Evolutionary conservation across 2,329 filamentous ascomycete species (phyloP), one percentile per base, ranked within the genome.

Genomic region (Huntiella omanensis): DNA sequence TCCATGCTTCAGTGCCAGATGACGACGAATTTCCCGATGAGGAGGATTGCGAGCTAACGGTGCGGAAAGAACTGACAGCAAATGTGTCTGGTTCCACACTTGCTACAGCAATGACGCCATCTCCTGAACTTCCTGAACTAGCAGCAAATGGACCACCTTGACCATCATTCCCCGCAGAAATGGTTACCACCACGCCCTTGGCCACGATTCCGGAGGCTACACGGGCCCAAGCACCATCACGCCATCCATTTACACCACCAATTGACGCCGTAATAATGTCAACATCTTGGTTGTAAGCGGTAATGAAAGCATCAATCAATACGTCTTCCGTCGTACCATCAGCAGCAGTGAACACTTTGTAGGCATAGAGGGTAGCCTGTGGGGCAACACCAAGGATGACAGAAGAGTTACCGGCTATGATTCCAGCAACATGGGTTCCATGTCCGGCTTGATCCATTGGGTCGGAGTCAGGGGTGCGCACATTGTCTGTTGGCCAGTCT

Each of bases 121-220:
- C 58, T 3, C 63, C 65, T 5, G 62, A 60, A 2, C 64, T 59
- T 3, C 64, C 66, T 4, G 57, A 61, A 40, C 58, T 59, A 2
- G 58, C 55, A 46, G 63, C 67, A 54, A 73, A 71, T 0, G 69
- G 61, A 0, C 70, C 70, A 8, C 58, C 55, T 11, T 57, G 57
- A 17, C 70, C 70, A 12, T 65, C 62, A 46, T 74, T 74, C 11
- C 70, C 70, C 4, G 66, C 68, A 1, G 69, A 64, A 17, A 71
- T 64, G 7, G 65, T 64, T 12, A 71, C 62, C 6, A 70, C 63
- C 1, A 72, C 59, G 5, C 70, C 69, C 22, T 65, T 60, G 3
- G 60, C 53, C 8, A 65, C 64, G 35, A 68, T 57, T 4, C 62
- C 58, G 19, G 58, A 61, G 6, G 63, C 60, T 2, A 68, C 55